Percentiles rank a stretch among this genome's conserved stretches.
phyloP scores from a whole-genome alignment of 805 yeast genomes.

The Ogataea methylovora region DNA sequence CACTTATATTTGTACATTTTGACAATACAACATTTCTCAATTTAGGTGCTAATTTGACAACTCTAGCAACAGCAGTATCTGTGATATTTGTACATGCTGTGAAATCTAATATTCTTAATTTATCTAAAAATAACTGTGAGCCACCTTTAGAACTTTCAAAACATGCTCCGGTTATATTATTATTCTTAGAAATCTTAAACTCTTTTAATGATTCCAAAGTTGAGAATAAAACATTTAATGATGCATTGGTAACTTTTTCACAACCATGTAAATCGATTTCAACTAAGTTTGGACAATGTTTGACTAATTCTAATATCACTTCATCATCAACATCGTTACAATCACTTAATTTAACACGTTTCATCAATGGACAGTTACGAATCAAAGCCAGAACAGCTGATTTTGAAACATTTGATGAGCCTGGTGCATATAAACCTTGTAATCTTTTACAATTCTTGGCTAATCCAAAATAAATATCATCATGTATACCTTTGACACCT shows the following conservation, averaged over 20 bases:
- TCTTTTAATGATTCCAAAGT: slow-evolving; percentile 73
- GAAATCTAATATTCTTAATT: slow-evolving; percentile 74
- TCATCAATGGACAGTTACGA: slow-evolving; percentile 60
- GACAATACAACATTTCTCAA: slow-evolving; percentile 83
- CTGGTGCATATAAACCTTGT: slow-evolving; percentile 88
- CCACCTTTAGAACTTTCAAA: slow-evolving; percentile 32
- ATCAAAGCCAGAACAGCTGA: slow-evolving; percentile 54
- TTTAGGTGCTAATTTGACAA: slow-evolving; percentile 75
- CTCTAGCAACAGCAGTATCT: slow-evolving; percentile 66
- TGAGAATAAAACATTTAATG: slow-evolving; percentile 48
- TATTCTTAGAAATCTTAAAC: slow-evolving; percentile 70
- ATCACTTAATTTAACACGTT: slow-evolving; percentile 75
- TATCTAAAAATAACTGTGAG: slow-evolving; percentile 39
- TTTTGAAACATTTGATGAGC: slow-evolving; percentile 66
- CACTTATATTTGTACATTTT: slow-evolving; percentile 83
- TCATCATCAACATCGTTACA: slow-evolving; percentile 60
- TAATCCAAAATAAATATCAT: slow-evolving; percentile 59
- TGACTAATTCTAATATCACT: slow-evolving; percentile 50
- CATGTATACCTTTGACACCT: slow-evolving; percentile 63
- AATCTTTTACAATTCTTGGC: slow-evolving; percentile 66
- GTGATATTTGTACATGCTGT: slow-evolving; percentile 78
- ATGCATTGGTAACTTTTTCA: slow-evolving; percentile 59
- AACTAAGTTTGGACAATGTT: slow-evolving; percentile 71
- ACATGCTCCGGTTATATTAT: slow-evolving; percentile 60
- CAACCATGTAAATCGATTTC: slow-evolving; percentile 88